Evolutionary conservation across 1,284 basidiomycete species (phyloP).

Genomic region (Puccinia sorghi): DNA sequence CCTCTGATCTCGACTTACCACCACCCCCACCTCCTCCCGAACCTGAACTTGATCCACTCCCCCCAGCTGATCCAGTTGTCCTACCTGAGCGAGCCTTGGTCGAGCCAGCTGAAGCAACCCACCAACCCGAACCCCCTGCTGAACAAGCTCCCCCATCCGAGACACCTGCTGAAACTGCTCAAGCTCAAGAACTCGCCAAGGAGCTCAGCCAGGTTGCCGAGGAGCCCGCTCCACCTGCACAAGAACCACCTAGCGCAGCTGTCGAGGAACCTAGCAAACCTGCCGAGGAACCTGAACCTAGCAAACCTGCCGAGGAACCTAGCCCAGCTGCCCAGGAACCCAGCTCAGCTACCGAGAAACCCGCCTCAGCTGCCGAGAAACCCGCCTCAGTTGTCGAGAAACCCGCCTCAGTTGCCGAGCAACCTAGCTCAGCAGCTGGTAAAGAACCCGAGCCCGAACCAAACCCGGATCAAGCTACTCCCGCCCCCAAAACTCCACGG

Average conservation of each 20-base stretch:
- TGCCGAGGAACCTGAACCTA: no score
- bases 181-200: not conserved
- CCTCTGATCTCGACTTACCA: conserved; percentile 10
- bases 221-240: no score
- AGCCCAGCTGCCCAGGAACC: no score
- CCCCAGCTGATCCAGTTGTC: not conserved
- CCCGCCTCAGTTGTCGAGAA: not conserved
- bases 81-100: not conserved
- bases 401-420: not conserved
- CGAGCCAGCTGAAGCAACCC: not conserved
- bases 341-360: conserved; percentile 14
- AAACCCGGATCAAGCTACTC: not conserved
- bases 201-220: not conserved
- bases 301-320: no score
- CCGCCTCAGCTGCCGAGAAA: conserved; percentile 7
- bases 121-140: not conserved
- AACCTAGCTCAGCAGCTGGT: no score
- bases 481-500: not conserved
- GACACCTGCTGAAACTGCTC: not conserved
- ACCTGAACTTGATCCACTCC: conserved; percentile 23
- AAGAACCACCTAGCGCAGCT: not conserved
- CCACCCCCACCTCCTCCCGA: conserved; percentile 5
- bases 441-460: no score
- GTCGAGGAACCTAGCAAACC: no score
- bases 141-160: not conserved